Percentiles rank a stretch among this genome's conserved stretches.
These are phyloP conservation scores for Pontederia crassipes DNA, from an alignment of 176 grass and related monocot species.

Conservation along the genomic window DNA sequence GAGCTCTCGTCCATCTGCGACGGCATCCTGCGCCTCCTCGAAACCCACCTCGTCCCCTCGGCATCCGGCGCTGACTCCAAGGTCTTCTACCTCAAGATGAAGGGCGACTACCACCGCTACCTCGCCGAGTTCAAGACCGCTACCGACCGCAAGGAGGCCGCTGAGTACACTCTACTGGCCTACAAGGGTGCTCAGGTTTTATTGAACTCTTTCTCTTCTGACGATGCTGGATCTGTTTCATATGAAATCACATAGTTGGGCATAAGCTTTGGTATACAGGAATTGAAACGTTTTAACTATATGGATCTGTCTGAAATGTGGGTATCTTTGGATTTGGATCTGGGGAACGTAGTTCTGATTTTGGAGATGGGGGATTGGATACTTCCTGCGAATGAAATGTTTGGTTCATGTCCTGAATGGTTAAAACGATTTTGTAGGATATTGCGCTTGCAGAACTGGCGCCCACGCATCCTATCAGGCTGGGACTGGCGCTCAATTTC, in stretches of 20 bases:
- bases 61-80: not conserved
- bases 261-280: too few relatives aligned
- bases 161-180: conserved; percentile 3
- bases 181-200: conserved; percentile 15
- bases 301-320: too few relatives aligned
- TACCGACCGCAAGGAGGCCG: conserved; percentile 5
- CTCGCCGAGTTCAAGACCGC: not conserved
- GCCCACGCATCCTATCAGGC: not conserved
- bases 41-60: not conserved
- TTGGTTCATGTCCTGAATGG: too few relatives aligned
- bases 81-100: not conserved
- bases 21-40: not conserved
- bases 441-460: not conserved
- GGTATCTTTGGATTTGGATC: too few relatives aligned
- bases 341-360: too few relatives aligned
- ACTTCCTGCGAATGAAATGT: too few relatives aligned
- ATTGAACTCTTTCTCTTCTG: too few relatives aligned
- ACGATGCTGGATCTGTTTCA: too few relatives aligned
- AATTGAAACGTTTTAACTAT: too few relatives aligned
- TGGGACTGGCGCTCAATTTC: not conserved
- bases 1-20: not conserved
- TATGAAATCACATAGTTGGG: too few relatives aligned
- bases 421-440: not conserved
- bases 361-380: too few relatives aligned
- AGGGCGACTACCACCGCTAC: not conserved